Evolutionary conservation across 805 yeast genomes (phyloP).

Genomic region (Cyberlindnera suaveolens): DNA sequence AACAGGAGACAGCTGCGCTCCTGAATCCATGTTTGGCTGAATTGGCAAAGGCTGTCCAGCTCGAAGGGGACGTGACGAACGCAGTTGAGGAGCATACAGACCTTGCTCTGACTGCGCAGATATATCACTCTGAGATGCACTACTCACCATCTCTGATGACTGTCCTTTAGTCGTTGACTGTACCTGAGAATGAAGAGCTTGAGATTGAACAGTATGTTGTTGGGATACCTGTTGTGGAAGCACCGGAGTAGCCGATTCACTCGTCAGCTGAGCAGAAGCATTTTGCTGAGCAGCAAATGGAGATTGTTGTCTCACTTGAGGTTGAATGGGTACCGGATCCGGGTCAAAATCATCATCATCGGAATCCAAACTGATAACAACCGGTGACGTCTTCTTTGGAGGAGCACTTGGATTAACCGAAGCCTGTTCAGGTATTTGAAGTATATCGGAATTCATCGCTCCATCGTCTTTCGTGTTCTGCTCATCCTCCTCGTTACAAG

Average conservation of each 20-base stretch:
- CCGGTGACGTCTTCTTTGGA: slow-evolving; percentile 1
- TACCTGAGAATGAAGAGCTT: background rate
- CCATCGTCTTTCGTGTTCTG: background rate
- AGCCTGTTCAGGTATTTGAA: background rate
- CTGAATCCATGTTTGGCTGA: too few species aligned
- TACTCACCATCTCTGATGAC: background rate
- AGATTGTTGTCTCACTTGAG: background rate
- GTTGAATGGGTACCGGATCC: slow-evolving; percentile 1
- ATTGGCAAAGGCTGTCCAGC: background rate
- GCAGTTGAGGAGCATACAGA: background rate
- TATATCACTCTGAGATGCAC: too few species aligned
- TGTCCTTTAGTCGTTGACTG: background rate
- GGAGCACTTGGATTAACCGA: background rate
- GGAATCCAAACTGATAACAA: slow-evolving; percentile 15
- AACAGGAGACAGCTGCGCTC: too few species aligned
- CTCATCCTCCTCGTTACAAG: background rate
- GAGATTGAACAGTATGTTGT: background rate
- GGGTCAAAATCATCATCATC: slow-evolving; percentile 13
- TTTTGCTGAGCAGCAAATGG: background rate
- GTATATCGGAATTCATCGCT: background rate
- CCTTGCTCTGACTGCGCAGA: too few species aligned
- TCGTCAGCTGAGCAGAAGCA: background rate
- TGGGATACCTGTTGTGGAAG: background rate
- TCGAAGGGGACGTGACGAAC: background rate
- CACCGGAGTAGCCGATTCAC: background rate